A percentile compares a stretch with the other conserved stretches of the same genome.
Evolutionary conservation across 805 yeast genomes (phyloP).

Genomic region (Barnettozyma sucrosica): DNA sequence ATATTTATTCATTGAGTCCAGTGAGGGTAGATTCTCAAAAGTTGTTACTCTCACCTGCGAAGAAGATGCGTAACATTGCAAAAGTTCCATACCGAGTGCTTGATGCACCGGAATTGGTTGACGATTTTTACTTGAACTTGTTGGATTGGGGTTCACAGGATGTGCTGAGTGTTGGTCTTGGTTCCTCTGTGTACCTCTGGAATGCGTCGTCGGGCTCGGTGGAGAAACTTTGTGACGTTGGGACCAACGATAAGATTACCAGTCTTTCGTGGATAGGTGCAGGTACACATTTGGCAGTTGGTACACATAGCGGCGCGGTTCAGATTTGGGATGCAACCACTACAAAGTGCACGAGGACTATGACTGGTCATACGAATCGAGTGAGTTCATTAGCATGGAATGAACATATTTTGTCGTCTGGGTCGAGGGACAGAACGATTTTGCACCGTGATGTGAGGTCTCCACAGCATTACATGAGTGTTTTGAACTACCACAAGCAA

Average conservation of each 20-base stretch:
- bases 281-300: conserved; percentile 92
- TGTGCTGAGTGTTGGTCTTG: conserved; percentile 83
- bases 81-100: conserved; percentile 88
- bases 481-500: conserved; percentile 73
- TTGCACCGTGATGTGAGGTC: conserved; percentile 88
- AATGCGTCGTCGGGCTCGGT: conserved; percentile 83
- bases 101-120: conserved; percentile 93
- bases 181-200: conserved; percentile 85
- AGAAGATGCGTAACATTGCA: conserved; percentile 68
- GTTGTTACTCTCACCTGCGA: conserved; percentile 74
- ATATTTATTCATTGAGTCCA: conserved; percentile 75
- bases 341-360: conserved; percentile 75
- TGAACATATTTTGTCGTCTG: conserved; percentile 80
- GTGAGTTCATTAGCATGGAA: conserved; percentile 93
- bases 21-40: conserved; percentile 85
- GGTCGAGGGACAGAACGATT: conserved; percentile 79
- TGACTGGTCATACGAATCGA: conserved; percentile 85
- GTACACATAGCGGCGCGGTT: conserved; percentile 79
- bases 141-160: conserved; percentile 96
- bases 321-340: conserved; percentile 93
- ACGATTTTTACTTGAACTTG: conserved; percentile 86
- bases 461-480: conserved; percentile 72
- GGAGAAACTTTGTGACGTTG: conserved; percentile 70
- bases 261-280: conserved; percentile 90
- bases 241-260: conserved; percentile 64